Conservation (phyloP, 1,284 basidiomycete genomes). For the Papiliotrema laurentii region DNA sequence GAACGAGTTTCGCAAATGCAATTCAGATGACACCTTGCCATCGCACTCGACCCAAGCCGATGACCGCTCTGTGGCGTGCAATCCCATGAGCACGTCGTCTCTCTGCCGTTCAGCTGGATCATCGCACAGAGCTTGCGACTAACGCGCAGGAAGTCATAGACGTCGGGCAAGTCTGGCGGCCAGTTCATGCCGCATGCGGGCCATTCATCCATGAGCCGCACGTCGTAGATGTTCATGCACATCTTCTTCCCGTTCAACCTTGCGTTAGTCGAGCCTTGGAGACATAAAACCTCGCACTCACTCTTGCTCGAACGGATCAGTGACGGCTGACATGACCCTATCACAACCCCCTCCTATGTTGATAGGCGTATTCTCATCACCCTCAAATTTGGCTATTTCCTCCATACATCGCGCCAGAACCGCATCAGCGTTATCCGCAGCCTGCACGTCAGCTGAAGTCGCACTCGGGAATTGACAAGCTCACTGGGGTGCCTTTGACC, state of each 20-base stretch:
- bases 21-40: constrained; percentile 60
- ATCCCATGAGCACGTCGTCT: constrained; percentile 69
- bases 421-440: constrained; percentile 62
- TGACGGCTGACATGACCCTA: constrained; percentile 59
- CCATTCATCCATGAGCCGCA: constrained; percentile 73
- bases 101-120: constrained; percentile 54
- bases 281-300: constrained; percentile 47
- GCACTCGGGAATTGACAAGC: constrained; percentile 16
- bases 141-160: constrained; percentile 77
- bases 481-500: constrained; percentile 65
- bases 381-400: constrained; percentile 51
- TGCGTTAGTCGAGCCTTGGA: not conserved
- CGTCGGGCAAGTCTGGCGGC: constrained; percentile 79
- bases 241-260: constrained; percentile 67
- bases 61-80: constrained; percentile 76
- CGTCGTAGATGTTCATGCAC: constrained; percentile 95
- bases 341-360: constrained; percentile 61
- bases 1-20: constrained; percentile 58
- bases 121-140: too few species aligned
- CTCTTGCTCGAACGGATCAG: constrained; percentile 61
- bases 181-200: constrained; percentile 99
- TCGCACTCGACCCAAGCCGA: constrained; percentile 89
- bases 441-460: constrained; percentile 41
- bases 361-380: constrained; percentile 55
- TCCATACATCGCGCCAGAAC: constrained; percentile 62